Evolutionary conservation across 2,329 filamentous ascomycete genomes (phyloP).

Genomic region (Ampelomyces quisqualis): DNA sequence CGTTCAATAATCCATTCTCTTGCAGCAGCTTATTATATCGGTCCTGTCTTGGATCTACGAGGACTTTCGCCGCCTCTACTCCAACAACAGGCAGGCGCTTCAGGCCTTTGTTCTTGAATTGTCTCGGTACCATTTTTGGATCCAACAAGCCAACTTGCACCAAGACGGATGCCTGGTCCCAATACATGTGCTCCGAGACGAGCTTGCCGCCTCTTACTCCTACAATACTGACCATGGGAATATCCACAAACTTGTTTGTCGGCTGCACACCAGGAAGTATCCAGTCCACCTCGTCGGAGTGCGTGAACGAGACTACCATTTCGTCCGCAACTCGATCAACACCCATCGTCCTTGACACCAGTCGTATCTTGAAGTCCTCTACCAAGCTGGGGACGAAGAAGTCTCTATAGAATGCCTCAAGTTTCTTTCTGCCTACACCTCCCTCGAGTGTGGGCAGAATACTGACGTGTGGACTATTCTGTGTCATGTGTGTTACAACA

Average conservation of each 20-base stretch:
- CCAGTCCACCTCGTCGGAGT: constrained; percentile 59
- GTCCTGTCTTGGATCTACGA: constrained; percentile 45
- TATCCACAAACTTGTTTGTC: constrained; percentile 57
- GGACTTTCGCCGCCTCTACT: constrained; percentile 45
- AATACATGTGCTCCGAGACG: constrained; percentile 59
- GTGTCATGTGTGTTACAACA: constrained; percentile 35
- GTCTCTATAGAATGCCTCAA: constrained; percentile 56
- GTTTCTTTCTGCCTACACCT: constrained; percentile 45
- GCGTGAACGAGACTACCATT: constrained; percentile 57
- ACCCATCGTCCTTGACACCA: constrained; percentile 59
- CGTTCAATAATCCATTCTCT: constrained; percentile 38
- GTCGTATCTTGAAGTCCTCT: constrained; percentile 54
- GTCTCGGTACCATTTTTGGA: constrained; percentile 53
- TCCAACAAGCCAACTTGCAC: constrained; percentile 59
- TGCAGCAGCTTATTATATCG: constrained; percentile 46
- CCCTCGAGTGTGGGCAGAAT: constrained; percentile 49
- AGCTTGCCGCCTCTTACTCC: constrained; percentile 55
- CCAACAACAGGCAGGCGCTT: constrained; percentile 46
- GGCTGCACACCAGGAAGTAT: constrained; percentile 59
- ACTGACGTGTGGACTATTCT: constrained; percentile 38
- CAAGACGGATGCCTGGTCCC: constrained; percentile 61
- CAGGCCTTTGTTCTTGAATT: constrained; percentile 42
- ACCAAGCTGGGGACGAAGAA: constrained; percentile 58
- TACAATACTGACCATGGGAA: constrained; percentile 59
- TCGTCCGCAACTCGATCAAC: constrained; percentile 61